phyloP scores from a whole-genome alignment of 2,329 filamentous ascomycete species.

The Beauveria sp. region DNA sequence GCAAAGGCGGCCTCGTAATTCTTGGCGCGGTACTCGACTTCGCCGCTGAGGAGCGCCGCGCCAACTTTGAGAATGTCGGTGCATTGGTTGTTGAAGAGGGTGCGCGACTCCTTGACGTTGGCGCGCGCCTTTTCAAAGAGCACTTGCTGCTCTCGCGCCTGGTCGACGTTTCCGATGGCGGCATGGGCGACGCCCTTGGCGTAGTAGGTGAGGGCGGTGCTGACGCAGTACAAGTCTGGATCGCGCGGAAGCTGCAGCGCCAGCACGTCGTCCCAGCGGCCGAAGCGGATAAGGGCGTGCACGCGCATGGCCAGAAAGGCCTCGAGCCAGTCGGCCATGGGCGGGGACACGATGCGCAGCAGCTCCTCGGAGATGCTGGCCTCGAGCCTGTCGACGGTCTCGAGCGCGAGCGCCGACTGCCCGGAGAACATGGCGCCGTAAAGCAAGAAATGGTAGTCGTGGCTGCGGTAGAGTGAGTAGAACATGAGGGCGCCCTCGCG shows the following conservation, averaged over 20 bases:
- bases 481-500: constrained; percentile 58
- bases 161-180: constrained; percentile 43
- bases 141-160: constrained; percentile 44
- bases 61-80: constrained; percentile 55
- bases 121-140: constrained; percentile 45
- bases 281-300: constrained; percentile 67
- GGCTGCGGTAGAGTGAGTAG: constrained; percentile 68
- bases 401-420: constrained; percentile 52
- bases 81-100: constrained; percentile 35
- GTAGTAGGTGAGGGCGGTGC: constrained; percentile 61
- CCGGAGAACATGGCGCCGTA: constrained; percentile 75
- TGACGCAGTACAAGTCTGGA: constrained; percentile 55
- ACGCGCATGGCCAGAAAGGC: constrained; percentile 59
- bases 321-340: constrained; percentile 76
- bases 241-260: constrained; percentile 50
- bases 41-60: constrained; percentile 62
- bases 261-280: constrained; percentile 60
- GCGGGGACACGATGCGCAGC: constrained; percentile 55
- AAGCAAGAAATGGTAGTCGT: constrained; percentile 67
- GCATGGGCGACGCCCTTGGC: constrained; percentile 61
- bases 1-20: constrained; percentile 52
- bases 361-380: constrained; percentile 54
- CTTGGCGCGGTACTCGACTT: constrained; percentile 60
- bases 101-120: constrained; percentile 50
- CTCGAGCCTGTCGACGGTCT: constrained; percentile 54